These are phyloP conservation scores for Batkoa obscura DNA, from an alignment of 371 early-diverging fungal genomes.

Conservation along the genomic window DNA sequence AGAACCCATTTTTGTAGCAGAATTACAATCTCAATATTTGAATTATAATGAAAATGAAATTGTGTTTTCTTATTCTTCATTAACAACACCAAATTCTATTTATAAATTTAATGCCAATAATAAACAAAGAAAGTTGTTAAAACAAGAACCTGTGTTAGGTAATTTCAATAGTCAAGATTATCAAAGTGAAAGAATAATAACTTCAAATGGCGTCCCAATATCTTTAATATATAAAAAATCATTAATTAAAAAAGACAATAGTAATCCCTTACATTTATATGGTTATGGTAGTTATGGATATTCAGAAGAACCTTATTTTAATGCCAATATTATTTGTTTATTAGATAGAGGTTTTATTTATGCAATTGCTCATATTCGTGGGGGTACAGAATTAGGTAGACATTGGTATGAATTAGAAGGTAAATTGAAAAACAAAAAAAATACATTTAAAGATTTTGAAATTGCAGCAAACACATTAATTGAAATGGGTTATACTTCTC, in stretches of 20 bases:
- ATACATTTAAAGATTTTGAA: constrained; percentile 34
- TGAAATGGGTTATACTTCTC: constrained; percentile 30
- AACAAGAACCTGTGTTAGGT: constrained; percentile 19
- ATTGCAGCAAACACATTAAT: constrained; percentile 25
- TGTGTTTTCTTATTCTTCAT: background rate
- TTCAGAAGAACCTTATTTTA: constrained; percentile 2
- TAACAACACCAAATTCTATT: background rate
- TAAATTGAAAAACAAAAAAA: constrained; percentile 30
- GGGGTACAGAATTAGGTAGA: constrained; percentile 37
- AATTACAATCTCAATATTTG: background rate
- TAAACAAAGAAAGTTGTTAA: constrained; percentile 20
- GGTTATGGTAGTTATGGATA: constrained; percentile 7
- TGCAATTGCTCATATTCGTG: constrained; percentile 37
- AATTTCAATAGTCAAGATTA: background rate
- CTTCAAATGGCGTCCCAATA: background rate
- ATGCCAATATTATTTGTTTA: background rate
- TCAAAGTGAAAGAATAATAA: background rate
- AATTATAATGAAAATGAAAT: background rate
- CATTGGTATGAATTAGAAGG: constrained; percentile 32
- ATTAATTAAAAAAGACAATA: background rate
- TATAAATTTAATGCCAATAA: constrained; percentile 14
- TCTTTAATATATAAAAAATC: background rate
- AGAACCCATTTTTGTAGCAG: background rate
- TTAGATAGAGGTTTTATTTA: constrained; percentile 29
- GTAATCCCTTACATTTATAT: constrained; percentile 3